These are phyloP conservation scores for Rutstroemia sydowiana DNA, from an alignment of 2,329 filamentous ascomycete species.

Conservation along the genomic window DNA sequence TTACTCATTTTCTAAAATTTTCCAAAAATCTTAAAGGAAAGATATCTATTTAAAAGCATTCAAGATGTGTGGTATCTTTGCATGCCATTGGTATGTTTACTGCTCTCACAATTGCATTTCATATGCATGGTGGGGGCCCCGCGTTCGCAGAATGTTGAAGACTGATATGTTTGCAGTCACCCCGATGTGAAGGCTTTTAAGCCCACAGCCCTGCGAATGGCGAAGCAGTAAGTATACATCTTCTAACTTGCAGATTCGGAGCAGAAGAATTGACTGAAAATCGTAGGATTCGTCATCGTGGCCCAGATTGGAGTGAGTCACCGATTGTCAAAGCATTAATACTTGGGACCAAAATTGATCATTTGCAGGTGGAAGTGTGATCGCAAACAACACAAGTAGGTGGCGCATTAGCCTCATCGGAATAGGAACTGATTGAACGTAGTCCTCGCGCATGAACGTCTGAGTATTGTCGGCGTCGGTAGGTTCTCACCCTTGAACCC, in stretches of 20 bases:
- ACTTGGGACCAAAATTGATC: constrained; percentile 2
- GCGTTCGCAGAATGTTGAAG: constrained; percentile 31
- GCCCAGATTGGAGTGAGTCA: constrained; percentile 79
- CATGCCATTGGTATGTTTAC: constrained; percentile 55
- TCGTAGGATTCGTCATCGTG: constrained; percentile 59
- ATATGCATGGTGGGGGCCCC: constrained; percentile 11
- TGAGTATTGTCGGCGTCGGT: constrained; percentile 87
- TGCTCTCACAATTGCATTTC: background rate
- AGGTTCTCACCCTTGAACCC: constrained; percentile 1
- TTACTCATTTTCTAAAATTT: background rate
- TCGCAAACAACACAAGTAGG: constrained; percentile 85
- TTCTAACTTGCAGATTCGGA: background rate
- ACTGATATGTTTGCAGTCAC: constrained; percentile 45
- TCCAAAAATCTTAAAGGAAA: background rate
- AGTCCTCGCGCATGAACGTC: constrained; percentile 94
- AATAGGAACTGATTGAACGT: constrained; percentile 22
- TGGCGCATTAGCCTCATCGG: background rate
- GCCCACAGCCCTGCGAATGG: constrained; percentile 84
- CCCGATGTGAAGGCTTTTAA: constrained; percentile 93
- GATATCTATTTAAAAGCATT: background rate
- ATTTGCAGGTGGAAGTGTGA: constrained; percentile 59
- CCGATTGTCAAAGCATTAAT: background rate
- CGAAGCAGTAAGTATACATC: constrained; percentile 67
- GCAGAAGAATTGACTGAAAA: background rate
- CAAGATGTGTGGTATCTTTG: constrained; percentile 53